These are phyloP conservation scores for Candida insectorum DNA, from an alignment of 805 yeast species.

Conservation along the genomic window DNA sequence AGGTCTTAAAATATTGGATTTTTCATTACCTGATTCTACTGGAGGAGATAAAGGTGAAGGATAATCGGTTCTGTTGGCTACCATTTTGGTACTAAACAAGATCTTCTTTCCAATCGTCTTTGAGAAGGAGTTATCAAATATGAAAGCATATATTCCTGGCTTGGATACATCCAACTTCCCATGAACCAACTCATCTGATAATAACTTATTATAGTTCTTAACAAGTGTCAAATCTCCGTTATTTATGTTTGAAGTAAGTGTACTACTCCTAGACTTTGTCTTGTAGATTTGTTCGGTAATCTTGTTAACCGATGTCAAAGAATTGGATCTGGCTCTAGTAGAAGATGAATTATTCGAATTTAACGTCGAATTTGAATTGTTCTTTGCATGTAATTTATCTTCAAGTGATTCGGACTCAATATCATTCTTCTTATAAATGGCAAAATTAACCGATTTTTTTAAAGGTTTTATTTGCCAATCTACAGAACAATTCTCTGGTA, in stretches of 20 bases:
- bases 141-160: constrained; percentile 79
- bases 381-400: constrained; percentile 6
- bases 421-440: constrained; percentile 35
- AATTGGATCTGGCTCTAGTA: constrained; percentile 20
- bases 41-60: constrained; percentile 7
- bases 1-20: constrained; percentile 25
- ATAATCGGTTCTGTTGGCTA: constrained; percentile 1
- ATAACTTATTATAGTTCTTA: constrained; percentile 52
- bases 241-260: constrained; percentile 37
- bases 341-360: constrained; percentile 11
- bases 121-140: constrained; percentile 89
- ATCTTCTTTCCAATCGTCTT: constrained; percentile 81
- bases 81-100: constrained; percentile 45
- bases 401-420: constrained; percentile 3
- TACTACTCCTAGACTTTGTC: constrained; percentile 32
- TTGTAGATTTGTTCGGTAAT: constrained; percentile 31
- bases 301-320: constrained; percentile 31
- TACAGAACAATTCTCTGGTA: constrained; percentile 61
- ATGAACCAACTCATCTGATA: constrained; percentile 56
- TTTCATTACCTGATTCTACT: constrained; percentile 1
- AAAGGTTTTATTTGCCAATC: constrained; percentile 82
- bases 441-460: constrained; percentile 39
- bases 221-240: constrained; percentile 46
- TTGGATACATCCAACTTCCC: constrained; percentile 57
- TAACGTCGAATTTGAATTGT: constrained; percentile 8